A percentile compares a stretch with the other conserved stretches of the same genome.
Conservation (phyloP, 306 rosid genomes). For the Canavalia gladiata region DNA sequence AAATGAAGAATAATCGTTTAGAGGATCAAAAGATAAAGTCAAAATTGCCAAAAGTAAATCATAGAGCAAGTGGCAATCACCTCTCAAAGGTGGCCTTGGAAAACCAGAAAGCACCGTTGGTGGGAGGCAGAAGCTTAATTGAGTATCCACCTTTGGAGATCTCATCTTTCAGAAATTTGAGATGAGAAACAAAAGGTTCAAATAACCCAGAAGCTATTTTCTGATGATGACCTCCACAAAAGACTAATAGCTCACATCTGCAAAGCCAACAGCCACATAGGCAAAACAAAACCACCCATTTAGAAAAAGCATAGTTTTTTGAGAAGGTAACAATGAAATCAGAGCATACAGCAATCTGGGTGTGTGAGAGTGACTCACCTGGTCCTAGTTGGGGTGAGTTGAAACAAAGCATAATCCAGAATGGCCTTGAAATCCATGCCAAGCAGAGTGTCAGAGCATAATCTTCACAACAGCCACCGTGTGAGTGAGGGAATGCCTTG, state of each 20-base stretch:
- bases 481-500: slow-evolving; percentile 10
- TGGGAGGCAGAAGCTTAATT: slow-evolving; percentile 66
- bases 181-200: slow-evolving; percentile 69
- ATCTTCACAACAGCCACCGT: background rate
- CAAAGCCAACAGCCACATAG: slow-evolving; percentile 24
- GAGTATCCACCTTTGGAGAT: slow-evolving; percentile 79
- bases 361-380: slow-evolving; percentile 31
- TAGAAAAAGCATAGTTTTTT: background rate
- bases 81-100: slow-evolving; percentile 71
- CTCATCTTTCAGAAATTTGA: slow-evolving; percentile 67
- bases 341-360: slow-evolving; percentile 22
- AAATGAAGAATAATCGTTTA: slow-evolving; percentile 30
- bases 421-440: slow-evolving; percentile 57
- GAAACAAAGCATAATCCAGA: slow-evolving; percentile 66
- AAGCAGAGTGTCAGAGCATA: slow-evolving; percentile 47
- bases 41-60: background rate
- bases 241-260: slow-evolving; percentile 70
- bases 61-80: slow-evolving; percentile 43
- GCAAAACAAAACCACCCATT: background rate
- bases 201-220: slow-evolving; percentile 77
- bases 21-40: background rate
- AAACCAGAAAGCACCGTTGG: slow-evolving; percentile 60
- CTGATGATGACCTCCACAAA: slow-evolving; percentile 55
- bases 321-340: background rate
- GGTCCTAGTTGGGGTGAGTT: slow-evolving; percentile 69